A percentile compares a stretch with the other conserved stretches of the same genome.
phyloP scores from a whole-genome alignment of 768 basidiomycete genomes.

The Lyophyllum decastes region DNA sequence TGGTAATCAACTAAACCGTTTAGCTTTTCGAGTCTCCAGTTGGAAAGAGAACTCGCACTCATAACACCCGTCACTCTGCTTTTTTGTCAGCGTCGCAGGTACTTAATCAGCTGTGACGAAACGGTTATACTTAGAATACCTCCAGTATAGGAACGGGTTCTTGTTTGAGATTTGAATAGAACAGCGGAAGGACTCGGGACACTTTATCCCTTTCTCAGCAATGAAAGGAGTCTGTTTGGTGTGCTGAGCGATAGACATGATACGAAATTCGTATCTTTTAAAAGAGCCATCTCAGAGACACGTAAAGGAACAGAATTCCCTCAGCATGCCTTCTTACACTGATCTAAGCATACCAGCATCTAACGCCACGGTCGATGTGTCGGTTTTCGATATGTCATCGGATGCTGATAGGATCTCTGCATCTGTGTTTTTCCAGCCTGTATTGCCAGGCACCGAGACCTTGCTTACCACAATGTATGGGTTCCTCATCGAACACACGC shows the following conservation, averaged over 20 bases:
- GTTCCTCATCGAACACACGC: constrained; percentile 2
- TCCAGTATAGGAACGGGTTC: too few relatives aligned
- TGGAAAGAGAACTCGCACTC: too few relatives aligned
- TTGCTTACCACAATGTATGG: neutral
- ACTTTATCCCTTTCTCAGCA: neutral
- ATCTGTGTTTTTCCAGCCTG: neutral
- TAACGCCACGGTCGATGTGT: neutral
- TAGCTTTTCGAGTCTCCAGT: too few relatives aligned
- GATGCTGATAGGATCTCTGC: neutral
- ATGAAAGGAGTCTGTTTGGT: neutral
- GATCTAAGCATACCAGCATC: neutral
- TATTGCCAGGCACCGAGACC: constrained; percentile 2
- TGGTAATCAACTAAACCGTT: too few relatives aligned
- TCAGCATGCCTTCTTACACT: neutral
- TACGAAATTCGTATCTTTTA: neutral
- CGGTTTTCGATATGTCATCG: neutral
- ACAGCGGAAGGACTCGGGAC: neutral
- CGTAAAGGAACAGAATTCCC: neutral
- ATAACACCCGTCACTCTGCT: too few relatives aligned
- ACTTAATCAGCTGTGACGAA: too few relatives aligned
- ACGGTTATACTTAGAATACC: too few relatives aligned
- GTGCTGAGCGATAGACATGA: neutral
- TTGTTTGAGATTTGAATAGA: neutral
- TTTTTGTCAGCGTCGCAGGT: too few relatives aligned
- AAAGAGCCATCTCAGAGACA: neutral